A percentile compares a stretch with the other conserved stretches of the same genome.
Conservation (phyloP, 2,329 filamentous ascomycete species). For the Didymella exigua region DNA sequence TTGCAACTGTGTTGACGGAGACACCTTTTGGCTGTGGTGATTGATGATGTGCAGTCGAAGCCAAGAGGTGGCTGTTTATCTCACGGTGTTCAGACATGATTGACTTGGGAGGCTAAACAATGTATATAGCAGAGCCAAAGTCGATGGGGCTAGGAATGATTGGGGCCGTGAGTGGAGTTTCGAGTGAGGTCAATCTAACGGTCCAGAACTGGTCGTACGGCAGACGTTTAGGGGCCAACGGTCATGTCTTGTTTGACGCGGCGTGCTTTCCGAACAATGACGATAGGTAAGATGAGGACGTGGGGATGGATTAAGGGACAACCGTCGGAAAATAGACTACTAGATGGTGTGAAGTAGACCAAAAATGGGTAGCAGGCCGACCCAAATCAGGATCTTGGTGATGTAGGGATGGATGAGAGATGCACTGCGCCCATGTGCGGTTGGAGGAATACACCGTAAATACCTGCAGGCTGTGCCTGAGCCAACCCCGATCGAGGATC, state of each 20-base stretch:
- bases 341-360: conserved; percentile 32
- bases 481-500: conserved; percentile 34
- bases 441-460: conserved; percentile 44
- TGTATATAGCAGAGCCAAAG: conserved; percentile 43
- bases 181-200: conserved; percentile 33
- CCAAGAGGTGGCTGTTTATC: conserved; percentile 43
- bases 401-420: conserved; percentile 32
- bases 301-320: conserved; percentile 39
- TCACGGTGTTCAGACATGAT: conserved; percentile 43
- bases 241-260: conserved; percentile 38
- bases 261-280: conserved; percentile 33
- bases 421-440: conserved; percentile 40
- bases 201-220: conserved; percentile 42
- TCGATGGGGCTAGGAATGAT: conserved; percentile 37
- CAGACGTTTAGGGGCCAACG: conserved; percentile 40
- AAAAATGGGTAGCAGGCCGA: conserved; percentile 36
- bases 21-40: conserved; percentile 31
- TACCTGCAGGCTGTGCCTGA: conserved; percentile 48
- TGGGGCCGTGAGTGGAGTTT: conserved; percentile 41
- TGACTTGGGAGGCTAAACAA: conserved; percentile 30
- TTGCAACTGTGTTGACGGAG: conserved; percentile 19
- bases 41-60: conserved; percentile 25
- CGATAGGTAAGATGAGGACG: conserved; percentile 39
- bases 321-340: conserved; percentile 32
- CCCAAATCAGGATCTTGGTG: conserved; percentile 44